Evolutionary conservation across 2,329 filamentous ascomycete species (phyloP).

Genomic region (Ophiostoma montium): DNA sequence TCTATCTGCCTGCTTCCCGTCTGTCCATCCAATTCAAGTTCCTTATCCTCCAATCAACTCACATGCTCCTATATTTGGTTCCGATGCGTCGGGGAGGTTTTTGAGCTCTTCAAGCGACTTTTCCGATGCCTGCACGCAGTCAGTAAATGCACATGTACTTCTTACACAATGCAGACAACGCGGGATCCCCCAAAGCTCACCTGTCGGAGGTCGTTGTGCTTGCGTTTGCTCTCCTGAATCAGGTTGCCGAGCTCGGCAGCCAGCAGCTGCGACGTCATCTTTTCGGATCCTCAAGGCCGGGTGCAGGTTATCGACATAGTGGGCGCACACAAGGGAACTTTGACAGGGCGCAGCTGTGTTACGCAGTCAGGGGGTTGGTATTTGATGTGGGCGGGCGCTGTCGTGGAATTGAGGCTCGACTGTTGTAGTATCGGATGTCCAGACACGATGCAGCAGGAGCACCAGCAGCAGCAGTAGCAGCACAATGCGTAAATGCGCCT

Average conservation of each 20-base stretch:
- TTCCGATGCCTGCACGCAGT: conserved; percentile 59
- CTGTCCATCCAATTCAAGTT: too few relatives aligned
- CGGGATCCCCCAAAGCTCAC: conserved; percentile 23
- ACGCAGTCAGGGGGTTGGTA: not conserved
- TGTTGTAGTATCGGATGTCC: not conserved
- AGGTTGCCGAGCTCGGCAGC: conserved; percentile 78
- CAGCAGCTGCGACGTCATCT: conserved; percentile 84
- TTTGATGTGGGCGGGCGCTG: not conserved
- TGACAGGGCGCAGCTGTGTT: too few relatives aligned
- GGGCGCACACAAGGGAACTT: not conserved
- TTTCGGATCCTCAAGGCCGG: conserved; percentile 18
- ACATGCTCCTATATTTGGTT: conserved; percentile 63
- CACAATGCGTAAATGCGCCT: too few relatives aligned
- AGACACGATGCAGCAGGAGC: not conserved
- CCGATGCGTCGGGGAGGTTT: conserved; percentile 56
- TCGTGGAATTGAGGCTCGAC: not conserved
- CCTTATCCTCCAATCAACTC: too few relatives aligned
- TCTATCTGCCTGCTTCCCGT: not conserved
- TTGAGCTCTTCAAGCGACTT: conserved; percentile 87
- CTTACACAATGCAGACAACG: not conserved
- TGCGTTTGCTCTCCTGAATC: conserved; percentile 90
- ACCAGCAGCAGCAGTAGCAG: too few relatives aligned
- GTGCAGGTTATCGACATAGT: conserved; percentile 9
- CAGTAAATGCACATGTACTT: not conserved
- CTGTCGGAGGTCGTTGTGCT: conserved; percentile 78